phyloP scores from a whole-genome alignment of 768 basidiomycete genomes.

The Phylloporus arenicola region DNA sequence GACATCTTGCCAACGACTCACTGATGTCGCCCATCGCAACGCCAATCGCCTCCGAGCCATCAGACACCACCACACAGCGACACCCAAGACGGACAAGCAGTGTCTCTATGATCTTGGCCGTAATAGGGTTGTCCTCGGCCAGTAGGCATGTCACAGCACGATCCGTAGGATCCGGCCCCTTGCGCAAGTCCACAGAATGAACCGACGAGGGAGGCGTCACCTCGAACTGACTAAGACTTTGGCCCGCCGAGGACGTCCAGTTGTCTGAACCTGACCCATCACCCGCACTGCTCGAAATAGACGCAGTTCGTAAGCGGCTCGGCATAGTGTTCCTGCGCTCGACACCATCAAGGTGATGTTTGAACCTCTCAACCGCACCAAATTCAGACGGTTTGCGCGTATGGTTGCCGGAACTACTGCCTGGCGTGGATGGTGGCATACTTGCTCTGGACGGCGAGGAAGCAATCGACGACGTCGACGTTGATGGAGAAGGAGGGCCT shows the following conservation, averaged over 20 bases:
- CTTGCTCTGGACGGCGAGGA: slow-evolving; percentile 83
- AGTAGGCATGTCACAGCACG: slow-evolving; percentile 90
- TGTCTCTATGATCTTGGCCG: slow-evolving; percentile 95
- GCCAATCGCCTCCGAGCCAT: slow-evolving; percentile 95
- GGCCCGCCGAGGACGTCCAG: slow-evolving; percentile 56
- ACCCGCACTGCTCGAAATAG: slow-evolving; percentile 76
- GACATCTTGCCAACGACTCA: slow-evolving; percentile 38
- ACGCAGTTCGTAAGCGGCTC: slow-evolving; percentile 80
- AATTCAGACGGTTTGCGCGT: slow-evolving; percentile 85
- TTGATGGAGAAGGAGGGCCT: slow-evolving; percentile 88
- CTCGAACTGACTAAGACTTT: slow-evolving; percentile 50
- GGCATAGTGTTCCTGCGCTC: slow-evolving; percentile 82
- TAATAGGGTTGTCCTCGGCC: slow-evolving; percentile 98
- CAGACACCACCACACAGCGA: slow-evolving; percentile 90
- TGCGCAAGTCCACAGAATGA: slow-evolving; percentile 76
- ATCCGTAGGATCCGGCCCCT: slow-evolving; percentile 73
- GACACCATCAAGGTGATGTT: slow-evolving; percentile 70
- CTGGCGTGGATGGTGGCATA: slow-evolving; percentile 66
- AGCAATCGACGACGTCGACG: slow-evolving; percentile 85
- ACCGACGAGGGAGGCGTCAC: slow-evolving; percentile 77
- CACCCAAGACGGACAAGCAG: slow-evolving; percentile 90
- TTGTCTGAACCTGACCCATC: slow-evolving; percentile 75
- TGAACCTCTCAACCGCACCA: slow-evolving; percentile 85
- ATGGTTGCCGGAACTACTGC: slow-evolving; percentile 51
- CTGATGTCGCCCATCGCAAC: slow-evolving; percentile 98